Conservation (phyloP, 1,284 basidiomycete species). For the Marasmius tenuissimus region DNA sequence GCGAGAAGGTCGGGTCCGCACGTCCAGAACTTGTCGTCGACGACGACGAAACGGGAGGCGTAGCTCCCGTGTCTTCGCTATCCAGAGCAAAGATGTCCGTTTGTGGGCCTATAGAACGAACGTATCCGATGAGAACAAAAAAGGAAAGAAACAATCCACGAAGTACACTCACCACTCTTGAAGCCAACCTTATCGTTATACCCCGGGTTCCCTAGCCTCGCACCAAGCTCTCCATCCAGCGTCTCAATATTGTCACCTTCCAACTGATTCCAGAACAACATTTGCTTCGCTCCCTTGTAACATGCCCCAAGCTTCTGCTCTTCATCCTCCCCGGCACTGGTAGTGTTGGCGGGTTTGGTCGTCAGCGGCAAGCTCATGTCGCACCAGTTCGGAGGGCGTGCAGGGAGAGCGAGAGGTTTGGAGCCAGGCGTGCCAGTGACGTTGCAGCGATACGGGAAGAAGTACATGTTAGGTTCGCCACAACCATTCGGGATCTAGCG, state of each 20-base stretch:
- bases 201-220: constrained; percentile 37
- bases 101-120: constrained; percentile 7
- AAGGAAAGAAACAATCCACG: neutral
- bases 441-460: neutral
- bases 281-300: constrained; percentile 34
- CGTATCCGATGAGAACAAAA: neutral
- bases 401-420: neutral
- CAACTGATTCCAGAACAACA: constrained; percentile 47
- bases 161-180: constrained; percentile 31
- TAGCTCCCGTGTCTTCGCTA: neutral
- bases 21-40: too few species aligned
- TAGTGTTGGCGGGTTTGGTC: neutral
- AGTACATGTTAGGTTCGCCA: constrained; percentile 5
- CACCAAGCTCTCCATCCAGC: constrained; percentile 34
- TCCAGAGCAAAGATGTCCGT: constrained; percentile 9
- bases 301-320: constrained; percentile 33
- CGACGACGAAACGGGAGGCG: too few species aligned
- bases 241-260: constrained; percentile 45
- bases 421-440: neutral
- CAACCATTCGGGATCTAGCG: neutral
- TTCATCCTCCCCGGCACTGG: constrained; percentile 18
- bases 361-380: neutral
- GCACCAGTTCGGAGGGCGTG: neutral
- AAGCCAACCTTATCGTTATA: constrained; percentile 47
- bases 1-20: too few species aligned